Percentiles rank a stretch among this genome's conserved stretches.
Conservation (phyloP, 2,329 filamentous ascomycete species). For the Calonectria fujianensis region DNA sequence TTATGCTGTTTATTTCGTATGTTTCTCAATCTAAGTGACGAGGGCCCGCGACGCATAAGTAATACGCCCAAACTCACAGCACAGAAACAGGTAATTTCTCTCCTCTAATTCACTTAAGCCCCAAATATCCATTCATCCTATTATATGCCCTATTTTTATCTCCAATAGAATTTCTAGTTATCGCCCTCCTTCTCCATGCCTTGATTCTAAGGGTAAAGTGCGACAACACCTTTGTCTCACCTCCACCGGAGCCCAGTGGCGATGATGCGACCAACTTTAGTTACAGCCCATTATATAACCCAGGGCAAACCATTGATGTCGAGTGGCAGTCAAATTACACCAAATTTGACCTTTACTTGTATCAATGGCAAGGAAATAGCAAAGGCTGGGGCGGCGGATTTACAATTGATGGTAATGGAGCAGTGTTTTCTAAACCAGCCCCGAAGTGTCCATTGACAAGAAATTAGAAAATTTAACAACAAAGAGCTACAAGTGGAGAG, state of each 20-base stretch:
- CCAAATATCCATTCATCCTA: too few relatives aligned
- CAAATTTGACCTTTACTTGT: neutral
- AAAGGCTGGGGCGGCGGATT: too few relatives aligned
- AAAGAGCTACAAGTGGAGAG: neutral
- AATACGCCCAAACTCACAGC: too few relatives aligned
- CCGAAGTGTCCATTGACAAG: neutral
- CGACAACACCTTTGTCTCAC: neutral
- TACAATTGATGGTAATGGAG: too few relatives aligned
- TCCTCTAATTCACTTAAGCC: too few relatives aligned
- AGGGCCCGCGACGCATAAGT: too few relatives aligned
- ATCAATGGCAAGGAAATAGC: neutral
- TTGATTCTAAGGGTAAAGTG: neutral
- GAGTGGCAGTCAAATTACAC: neutral
- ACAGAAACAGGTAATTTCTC: too few relatives aligned
- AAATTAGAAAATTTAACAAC: neutral
- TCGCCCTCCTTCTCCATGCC: neutral
- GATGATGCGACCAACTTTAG: neutral
- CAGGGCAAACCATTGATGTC: neutral
- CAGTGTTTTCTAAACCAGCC: neutral
- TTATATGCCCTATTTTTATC: too few relatives aligned
- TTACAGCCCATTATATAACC: neutral
- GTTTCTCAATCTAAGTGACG: too few relatives aligned
- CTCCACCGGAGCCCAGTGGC: neutral
- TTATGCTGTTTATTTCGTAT: too few relatives aligned
- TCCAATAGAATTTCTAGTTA: neutral